A percentile compares a stretch with the other conserved stretches of the same genome.
Evolutionary conservation across 768 basidiomycete species (phyloP).

Genomic region (Tylopilus vinaceipallidus): DNA sequence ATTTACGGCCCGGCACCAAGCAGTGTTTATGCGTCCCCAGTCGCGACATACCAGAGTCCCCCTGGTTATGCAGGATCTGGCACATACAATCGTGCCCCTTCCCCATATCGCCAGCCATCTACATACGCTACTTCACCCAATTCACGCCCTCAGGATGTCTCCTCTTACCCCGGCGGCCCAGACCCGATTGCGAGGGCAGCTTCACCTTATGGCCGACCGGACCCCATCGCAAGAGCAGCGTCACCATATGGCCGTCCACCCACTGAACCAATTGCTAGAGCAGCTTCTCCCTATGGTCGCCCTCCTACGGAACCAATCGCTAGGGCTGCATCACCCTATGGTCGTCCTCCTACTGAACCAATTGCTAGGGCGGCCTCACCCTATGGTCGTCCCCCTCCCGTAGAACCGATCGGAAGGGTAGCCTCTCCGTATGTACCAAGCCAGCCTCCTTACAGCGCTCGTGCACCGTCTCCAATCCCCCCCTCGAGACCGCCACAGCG

Average conservation of each 20-base stretch:
- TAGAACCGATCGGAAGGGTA: conserved; percentile 40
- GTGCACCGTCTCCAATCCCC: conserved; percentile 32
- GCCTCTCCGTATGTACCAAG: conserved; percentile 31
- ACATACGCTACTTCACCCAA: conserved; percentile 46
- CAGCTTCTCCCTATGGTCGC: conserved; percentile 32
- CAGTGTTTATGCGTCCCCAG: conserved; percentile 25
- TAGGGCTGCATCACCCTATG: conserved; percentile 31
- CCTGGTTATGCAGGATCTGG: conserved; percentile 29
- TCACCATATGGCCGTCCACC: conserved; percentile 34
- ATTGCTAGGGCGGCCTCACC: conserved; percentile 36
- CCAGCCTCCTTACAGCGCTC: conserved; percentile 25
- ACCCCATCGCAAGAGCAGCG: conserved; percentile 28
- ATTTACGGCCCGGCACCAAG: conserved; percentile 14
- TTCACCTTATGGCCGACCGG: conserved; percentile 37
- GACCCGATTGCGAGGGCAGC: conserved; percentile 32
- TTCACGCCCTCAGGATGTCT: conserved; percentile 45
- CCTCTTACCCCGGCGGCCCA: conserved; percentile 38
- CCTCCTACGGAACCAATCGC: conserved; percentile 24
- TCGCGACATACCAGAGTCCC: conserved; percentile 26
- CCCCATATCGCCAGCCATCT: conserved; percentile 33
- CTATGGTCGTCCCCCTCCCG: conserved; percentile 35
- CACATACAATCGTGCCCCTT: conserved; percentile 33
- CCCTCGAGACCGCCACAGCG: conserved; percentile 21
- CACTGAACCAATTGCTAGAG: conserved; percentile 20
- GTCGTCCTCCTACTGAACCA: conserved; percentile 37